These are phyloP conservation scores for Lactarius deliciosus DNA, from an alignment of 768 basidiomycete species.

Conservation along the genomic window DNA sequence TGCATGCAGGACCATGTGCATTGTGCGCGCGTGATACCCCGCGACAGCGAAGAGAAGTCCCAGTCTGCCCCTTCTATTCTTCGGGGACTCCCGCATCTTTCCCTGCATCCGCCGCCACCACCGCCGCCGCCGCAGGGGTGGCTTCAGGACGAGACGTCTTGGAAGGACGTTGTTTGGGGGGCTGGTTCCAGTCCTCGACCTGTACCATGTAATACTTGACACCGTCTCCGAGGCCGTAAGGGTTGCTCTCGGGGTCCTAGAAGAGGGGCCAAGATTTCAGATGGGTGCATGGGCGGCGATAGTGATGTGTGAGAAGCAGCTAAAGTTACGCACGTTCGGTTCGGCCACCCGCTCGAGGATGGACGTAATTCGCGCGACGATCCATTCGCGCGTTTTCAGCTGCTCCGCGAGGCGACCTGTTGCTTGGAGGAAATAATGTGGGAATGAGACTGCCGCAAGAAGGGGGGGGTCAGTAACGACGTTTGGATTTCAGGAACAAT, in stretches of 20 bases:
- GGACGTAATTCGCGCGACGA: slow-evolving; percentile 88
- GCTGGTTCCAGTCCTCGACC: slow-evolving; percentile 88
- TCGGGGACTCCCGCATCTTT: neutral
- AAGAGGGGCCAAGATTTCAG: neutral
- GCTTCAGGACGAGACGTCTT: slow-evolving; percentile 38
- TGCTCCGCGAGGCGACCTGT: slow-evolving; percentile 83
- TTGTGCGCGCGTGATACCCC: too few relatives aligned
- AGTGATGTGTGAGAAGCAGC: neutral
- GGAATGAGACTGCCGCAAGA: slow-evolving; percentile 71
- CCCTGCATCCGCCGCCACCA: neutral
- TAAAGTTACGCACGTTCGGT: slow-evolving; percentile 52
- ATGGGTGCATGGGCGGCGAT: too few relatives aligned
- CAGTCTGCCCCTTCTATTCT: neutral
- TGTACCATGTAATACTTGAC: slow-evolving; percentile 91
- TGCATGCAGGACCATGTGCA: too few relatives aligned
- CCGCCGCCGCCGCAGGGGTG: neutral
- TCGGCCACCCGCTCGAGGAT: slow-evolving; percentile 84
- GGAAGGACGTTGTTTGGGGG: slow-evolving; percentile 56
- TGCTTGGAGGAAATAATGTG: slow-evolving; percentile 92
- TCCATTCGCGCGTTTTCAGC: slow-evolving; percentile 89
- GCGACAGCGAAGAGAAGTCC: neutral
- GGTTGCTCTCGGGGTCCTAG: slow-evolving; percentile 79
- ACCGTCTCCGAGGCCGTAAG: slow-evolving; percentile 81
- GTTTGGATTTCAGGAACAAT: neutral
- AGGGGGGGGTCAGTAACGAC: neutral